Evolutionary conservation across 2,329 filamentous ascomycete species (phyloP), one percentile per base, ranked within the genome.

Genomic region (Orbilia javanica): DNA sequence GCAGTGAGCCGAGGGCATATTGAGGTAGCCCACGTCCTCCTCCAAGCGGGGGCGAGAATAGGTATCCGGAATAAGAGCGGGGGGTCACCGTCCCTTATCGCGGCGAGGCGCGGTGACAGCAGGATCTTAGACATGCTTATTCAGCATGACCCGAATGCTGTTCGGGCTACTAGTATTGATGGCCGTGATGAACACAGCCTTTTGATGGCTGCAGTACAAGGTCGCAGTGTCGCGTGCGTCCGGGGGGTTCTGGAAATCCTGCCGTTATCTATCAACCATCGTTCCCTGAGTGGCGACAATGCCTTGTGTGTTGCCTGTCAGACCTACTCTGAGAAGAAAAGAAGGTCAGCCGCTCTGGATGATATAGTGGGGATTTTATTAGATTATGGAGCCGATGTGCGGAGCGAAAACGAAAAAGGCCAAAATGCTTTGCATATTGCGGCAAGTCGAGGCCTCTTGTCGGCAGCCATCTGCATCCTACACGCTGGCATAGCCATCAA

Each of bases 51-150:
- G 4, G 50, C 15, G 27, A 18, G 25, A 3, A 31, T 55, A 34
- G 27, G 13, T 4, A 6, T 34, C 18, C 27, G 27, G 15, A 27
- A 55, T 55, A 3, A 8, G 2, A 4, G 1, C 0, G 50, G 50
- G n/a, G 8, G 0, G 4, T 34, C 50, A 5, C 50, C 50, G 25
- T 25, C 27, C 2, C 6, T 1, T 20, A 18, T 34, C 50, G 50
- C 50, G 10, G 27, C 50, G 20, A 1, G 3, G 3, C 0, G 6
- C 7, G 50, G 50, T 34, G 18, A n/a, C 15, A 7, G n/a, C 50
- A 15, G 34, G n/a, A 55, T 55, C n/a, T 20, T 55, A 6, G 15
- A 55, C 13, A 55, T 55, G 50, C 27, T 55, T 10, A 55, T 55
- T 20, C 13, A 10, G 18, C 34, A 55, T 25, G 27, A 55, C 10